Evolutionary conservation across 2,329 filamentous ascomycete genomes (phyloP), one percentile per base, ranked within the genome.

Genomic region (Magnaporthales sp.): DNA sequence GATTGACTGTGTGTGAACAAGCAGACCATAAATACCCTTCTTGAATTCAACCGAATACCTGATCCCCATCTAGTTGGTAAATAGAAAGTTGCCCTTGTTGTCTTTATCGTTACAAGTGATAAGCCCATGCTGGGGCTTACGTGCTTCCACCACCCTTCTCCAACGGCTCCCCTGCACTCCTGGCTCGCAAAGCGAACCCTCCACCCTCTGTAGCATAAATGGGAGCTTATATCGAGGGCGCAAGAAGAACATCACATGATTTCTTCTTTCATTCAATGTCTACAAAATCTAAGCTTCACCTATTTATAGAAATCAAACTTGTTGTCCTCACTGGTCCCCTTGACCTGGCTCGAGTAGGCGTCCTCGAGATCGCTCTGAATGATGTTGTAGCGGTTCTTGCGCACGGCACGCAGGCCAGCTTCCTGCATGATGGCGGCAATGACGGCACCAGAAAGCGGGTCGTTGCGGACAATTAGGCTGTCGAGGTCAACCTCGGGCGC

Each of bases 391-490:
- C 95, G 85, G 80, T 99, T 98, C 88, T 97, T 98, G 74, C 94
- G 86, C 70, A 98, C 94, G 29, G 94, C 94, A 71, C 93, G 87
- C 72, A 99, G 84, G 71, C 95, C 95, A 32, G 95, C 95, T 81
- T 99, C 95, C 79, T 99, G 95, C 95, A 99, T 99, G 76, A 99
- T 97, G 65, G 95, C 95, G 63, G 95, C 93, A 76, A 99, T 99
- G 73, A 99, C 90, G 67, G 95, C 95, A 73, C 95, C 95, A 63
- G 91, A 96, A 63, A 99, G 82, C 2, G 95, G 95, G 76, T 99
- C 95, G 76, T 98, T 99, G 74, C 95, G 89, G 71, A 97, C 93
- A 74, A 99, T 99, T 74, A 99, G 82, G 71, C 91, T 95, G 80
- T 99, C 95, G 69, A 99, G 83, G 77, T 99, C 95, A 66, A 97